A percentile compares a stretch with the other conserved stretches of the same genome.
phyloP scores from a whole-genome alignment of 1,284 basidiomycete genomes.

The Somion occarium region DNA sequence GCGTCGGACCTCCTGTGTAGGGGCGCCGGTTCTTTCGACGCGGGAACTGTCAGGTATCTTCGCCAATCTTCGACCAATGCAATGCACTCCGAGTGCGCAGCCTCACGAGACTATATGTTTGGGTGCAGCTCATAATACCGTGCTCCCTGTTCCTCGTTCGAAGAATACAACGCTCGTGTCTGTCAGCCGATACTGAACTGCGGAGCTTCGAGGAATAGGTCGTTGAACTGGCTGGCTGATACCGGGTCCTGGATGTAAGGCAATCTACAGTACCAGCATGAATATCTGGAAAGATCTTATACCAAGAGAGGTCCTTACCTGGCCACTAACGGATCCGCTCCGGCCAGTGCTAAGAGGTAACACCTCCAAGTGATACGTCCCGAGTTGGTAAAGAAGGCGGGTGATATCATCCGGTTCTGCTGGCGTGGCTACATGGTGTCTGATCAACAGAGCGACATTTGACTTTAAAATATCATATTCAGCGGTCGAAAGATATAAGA shows the following conservation, averaged over 20 bases:
- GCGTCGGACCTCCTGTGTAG: too few relatives aligned
- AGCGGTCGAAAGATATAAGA: neutral
- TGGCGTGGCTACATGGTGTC: constrained; percentile 54
- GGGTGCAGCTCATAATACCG: constrained; percentile 51
- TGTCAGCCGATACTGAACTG: constrained; percentile 65
- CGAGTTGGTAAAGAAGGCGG: constrained; percentile 50
- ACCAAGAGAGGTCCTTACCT: constrained; percentile 39
- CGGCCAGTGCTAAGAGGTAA: constrained; percentile 62
- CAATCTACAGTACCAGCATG: constrained; percentile 38
- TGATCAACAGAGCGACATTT: constrained; percentile 49
- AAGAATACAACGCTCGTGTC: constrained; percentile 63
- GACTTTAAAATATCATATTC: constrained; percentile 28
- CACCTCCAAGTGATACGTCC: constrained; percentile 64
- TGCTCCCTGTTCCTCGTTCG: constrained; percentile 61
- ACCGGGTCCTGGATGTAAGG: constrained; percentile 53
- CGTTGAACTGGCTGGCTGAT: constrained; percentile 32
- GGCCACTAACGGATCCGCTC: constrained; percentile 71
- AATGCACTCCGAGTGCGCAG: too few relatives aligned
- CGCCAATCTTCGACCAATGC: too few relatives aligned
- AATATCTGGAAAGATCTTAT: neutral
- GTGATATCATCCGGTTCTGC: constrained; percentile 56
- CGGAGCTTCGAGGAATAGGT: constrained; percentile 44
- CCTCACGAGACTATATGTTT: too few relatives aligned
- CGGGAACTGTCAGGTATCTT: too few relatives aligned
- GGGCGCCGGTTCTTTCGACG: too few relatives aligned